Evolutionary conservation across 2,329 filamentous ascomycete species (phyloP).

Genomic region (Aurifilum marmelostoma): DNA sequence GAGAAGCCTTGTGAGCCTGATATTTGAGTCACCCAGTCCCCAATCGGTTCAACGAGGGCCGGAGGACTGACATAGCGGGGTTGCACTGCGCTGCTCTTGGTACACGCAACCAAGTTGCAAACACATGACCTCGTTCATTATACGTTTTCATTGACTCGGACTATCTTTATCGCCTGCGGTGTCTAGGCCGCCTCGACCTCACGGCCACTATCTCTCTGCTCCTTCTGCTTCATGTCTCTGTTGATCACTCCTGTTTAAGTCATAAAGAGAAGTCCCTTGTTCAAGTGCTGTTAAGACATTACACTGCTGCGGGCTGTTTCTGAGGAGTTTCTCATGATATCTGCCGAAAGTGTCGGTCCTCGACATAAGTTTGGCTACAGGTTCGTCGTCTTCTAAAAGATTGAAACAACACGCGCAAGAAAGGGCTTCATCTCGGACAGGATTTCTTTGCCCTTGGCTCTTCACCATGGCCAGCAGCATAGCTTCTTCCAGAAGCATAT

Average conservation of each 20-base stretch:
- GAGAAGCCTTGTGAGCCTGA: constrained; percentile 1
- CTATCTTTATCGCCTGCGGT: not conserved
- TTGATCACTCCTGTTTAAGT: not conserved
- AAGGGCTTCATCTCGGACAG: not conserved
- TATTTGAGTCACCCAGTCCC: not conserved
- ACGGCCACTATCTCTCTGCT: not conserved
- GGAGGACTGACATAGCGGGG: not conserved
- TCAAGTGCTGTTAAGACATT: not conserved
- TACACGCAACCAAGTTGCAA: not conserved
- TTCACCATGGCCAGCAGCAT: constrained; percentile 19
- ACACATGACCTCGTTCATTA: not conserved
- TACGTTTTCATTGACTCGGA: not conserved
- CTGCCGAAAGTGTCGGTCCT: not conserved
- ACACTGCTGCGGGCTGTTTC: not conserved
- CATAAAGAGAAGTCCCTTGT: not conserved
- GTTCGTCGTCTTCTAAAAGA: not conserved
- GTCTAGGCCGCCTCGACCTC: constrained; percentile 15
- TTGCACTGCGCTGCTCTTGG: not conserved
- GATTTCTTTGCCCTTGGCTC: not conserved
- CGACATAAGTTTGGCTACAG: not conserved
- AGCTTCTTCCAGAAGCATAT: constrained; percentile 5
- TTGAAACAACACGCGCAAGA: not conserved
- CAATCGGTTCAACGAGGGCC: constrained; percentile 8
- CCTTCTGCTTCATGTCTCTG: not conserved
- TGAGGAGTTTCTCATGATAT: not conserved